Evolutionary conservation across 768 basidiomycete genomes (phyloP), one percentile per base, ranked within the genome.

Genomic region (Lentinula guzmanii): DNA sequence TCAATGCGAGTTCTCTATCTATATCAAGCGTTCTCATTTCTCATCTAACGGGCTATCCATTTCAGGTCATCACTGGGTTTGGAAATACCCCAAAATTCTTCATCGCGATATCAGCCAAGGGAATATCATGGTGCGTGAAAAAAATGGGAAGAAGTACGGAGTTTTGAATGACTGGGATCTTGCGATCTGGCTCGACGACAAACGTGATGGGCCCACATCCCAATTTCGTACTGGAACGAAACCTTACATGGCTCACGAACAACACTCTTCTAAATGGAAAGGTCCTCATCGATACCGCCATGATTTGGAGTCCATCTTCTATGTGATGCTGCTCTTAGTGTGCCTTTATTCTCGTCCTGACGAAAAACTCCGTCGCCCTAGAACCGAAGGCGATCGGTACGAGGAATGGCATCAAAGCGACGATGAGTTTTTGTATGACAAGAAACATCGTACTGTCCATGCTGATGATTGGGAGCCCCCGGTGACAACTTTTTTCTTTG

Each of bases 141-240:
- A 31, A 1, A 39, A 45, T 21, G 41, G 31, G 18, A 43, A 35
- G 13, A 43, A 43, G 13, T 15, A 43, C 13, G 42, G 42, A 15
- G 42, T 43, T 43, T 13, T 43, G 13, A 43, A 43, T n/a, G 42
- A 43, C 13, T 43, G 42, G 42, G 42, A 43, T 0, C 72, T 73
- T 50, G 64, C 66, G 16, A 71, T 72, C 52, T 61, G 72, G 62
- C 5, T n/a, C 9, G 16, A 43, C 16, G 42, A 43, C 13, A 8
- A 15, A n/a, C 42, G 16, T 15, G 42, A 43, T 15, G 13, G 42
- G 42, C 13, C 42, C 1, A 43, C 42, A 13, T 43, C 42, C 4
- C 9, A 58, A 24, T 41, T 21, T 43, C 56, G 56, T 5, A 58
- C 56, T 3, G 43, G 56, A 11, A 58, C 56, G 3, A 45, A n/a